phyloP scores from a whole-genome alignment of 2,329 filamentous ascomycete genomes.

The Orbilia oligospora region DNA sequence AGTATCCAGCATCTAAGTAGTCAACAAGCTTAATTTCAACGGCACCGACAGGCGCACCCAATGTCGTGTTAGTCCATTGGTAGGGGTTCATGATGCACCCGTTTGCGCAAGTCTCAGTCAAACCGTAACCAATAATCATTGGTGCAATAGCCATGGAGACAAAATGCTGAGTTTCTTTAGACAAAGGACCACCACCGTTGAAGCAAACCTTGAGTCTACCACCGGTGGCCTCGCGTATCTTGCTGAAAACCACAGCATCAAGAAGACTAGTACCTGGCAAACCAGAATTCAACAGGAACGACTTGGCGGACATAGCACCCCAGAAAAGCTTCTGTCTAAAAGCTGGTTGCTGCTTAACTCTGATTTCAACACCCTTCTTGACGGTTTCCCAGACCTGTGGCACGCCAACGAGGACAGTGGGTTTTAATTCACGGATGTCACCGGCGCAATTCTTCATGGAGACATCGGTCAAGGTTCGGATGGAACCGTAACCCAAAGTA shows the following conservation, averaged over 20 bases:
- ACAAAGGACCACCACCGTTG: slow-evolving; percentile 93
- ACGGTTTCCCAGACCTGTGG: slow-evolving; percentile 98
- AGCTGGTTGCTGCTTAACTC: slow-evolving; percentile 78
- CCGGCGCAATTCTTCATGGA: slow-evolving; percentile 91
- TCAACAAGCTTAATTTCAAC: slow-evolving; percentile 94
- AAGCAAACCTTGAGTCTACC: slow-evolving; percentile 89
- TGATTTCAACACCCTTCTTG: slow-evolving; percentile 89
- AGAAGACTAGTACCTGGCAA: slow-evolving; percentile 79
- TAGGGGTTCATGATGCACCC: slow-evolving; percentile 86
- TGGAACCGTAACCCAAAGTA: slow-evolving; percentile 92
- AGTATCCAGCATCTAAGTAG: slow-evolving; percentile 89
- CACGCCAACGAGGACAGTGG: slow-evolving; percentile 92
- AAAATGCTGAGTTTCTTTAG: slow-evolving; percentile 85
- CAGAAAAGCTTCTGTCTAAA: slow-evolving; percentile 85
- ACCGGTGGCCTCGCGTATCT: slow-evolving; percentile 90
- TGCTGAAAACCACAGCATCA: slow-evolving; percentile 89
- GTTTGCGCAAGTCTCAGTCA: slow-evolving; percentile 92
- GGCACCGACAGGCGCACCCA: slow-evolving; percentile 82
- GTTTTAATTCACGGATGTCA: slow-evolving; percentile 91
- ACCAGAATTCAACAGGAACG: slow-evolving; percentile 73
- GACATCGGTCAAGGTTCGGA: slow-evolving; percentile 86
- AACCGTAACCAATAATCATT: slow-evolving; percentile 93
- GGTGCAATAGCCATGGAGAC: slow-evolving; percentile 92
- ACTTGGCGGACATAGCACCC: slow-evolving; percentile 75
- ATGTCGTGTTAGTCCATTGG: slow-evolving; percentile 82